Evolutionary conservation across 176 grass and related monocot genomes (phyloP).

Genomic region (Chloris gayana): DNA sequence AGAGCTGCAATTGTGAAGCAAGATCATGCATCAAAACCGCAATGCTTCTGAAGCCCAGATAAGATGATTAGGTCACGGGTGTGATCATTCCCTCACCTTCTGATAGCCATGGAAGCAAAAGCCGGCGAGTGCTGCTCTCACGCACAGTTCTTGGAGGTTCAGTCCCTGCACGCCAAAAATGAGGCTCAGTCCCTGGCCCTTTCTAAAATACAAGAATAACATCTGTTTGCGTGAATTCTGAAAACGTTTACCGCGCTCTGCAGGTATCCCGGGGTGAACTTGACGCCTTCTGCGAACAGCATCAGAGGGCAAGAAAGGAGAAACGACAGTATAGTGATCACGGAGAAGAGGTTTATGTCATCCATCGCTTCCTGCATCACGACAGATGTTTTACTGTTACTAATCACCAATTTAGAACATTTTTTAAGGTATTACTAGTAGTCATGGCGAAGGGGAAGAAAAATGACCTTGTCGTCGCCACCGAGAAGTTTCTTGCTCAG

Average conservation of each 20-base stretch:
- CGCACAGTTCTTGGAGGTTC: slow-evolving; percentile 63
- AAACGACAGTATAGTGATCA: slow-evolving; percentile 72
- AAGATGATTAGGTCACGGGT: background rate
- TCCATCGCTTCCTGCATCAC: slow-evolving; percentile 61
- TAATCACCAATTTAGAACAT: background rate
- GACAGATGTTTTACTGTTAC: background rate
- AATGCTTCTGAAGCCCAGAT: background rate
- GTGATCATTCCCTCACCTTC: slow-evolving; percentile 43
- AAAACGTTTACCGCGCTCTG: slow-evolving; percentile 50
- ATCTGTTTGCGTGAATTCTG: slow-evolving; percentile 11
- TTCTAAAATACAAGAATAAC: too few species aligned
- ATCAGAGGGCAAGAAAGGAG: slow-evolving; percentile 61
- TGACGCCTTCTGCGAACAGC: slow-evolving; percentile 62
- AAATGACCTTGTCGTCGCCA: slow-evolving; percentile 54
- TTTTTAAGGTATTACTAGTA: background rate
- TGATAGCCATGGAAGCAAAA: slow-evolving; percentile 87
- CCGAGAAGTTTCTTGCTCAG: slow-evolving; percentile 74
- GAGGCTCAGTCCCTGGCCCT: slow-evolving; percentile 2
- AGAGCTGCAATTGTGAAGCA: slow-evolving; percentile 40
- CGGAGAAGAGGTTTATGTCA: slow-evolving; percentile 80
- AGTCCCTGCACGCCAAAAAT: slow-evolving; percentile 52
- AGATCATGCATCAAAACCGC: background rate
- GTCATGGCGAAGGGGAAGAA: background rate
- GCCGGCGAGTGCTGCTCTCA: slow-evolving; percentile 58
- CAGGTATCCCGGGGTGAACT: slow-evolving; percentile 68